Conservation (phyloP, 306 rosid genomes). For the Casuarina glauca region DNA sequence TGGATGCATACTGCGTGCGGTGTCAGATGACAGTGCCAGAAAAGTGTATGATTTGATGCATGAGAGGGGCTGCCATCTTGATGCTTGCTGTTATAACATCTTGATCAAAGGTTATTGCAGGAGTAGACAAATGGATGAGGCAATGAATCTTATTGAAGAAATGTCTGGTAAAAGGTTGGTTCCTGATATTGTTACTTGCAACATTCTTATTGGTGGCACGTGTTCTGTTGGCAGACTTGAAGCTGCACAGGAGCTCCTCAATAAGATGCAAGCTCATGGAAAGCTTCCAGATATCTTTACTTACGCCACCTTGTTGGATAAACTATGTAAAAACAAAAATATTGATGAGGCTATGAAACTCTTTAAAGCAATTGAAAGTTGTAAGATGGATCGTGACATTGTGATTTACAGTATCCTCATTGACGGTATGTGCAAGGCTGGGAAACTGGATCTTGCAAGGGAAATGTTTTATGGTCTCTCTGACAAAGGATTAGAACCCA, state of each 20-base stretch:
- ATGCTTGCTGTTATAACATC: conserved; percentile 5
- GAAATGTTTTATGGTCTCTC: not conserved
- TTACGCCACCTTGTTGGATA: not conserved
- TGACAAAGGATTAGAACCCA: conserved; percentile 27
- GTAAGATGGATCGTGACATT: not conserved
- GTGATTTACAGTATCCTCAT: conserved; percentile 3
- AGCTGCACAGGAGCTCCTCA: conserved; percentile 31
- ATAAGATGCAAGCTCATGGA: conserved; percentile 7
- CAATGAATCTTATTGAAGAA: not conserved
- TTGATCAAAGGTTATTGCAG: conserved; percentile 5
- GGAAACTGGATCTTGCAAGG: conserved; percentile 2
- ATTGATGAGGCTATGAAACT: not conserved
- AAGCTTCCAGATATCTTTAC: not conserved
- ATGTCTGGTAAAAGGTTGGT: not conserved
- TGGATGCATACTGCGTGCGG: not conserved
- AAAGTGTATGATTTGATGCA: conserved; percentile 13
- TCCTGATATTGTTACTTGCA: conserved; percentile 21
- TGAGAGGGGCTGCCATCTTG: not conserved
- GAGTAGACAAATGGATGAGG: not conserved
- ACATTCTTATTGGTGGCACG: conserved; percentile 10
- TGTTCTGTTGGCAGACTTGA: not conserved
- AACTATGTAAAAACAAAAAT: not conserved
- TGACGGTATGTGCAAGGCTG: conserved; percentile 21
- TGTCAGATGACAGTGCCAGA: not conserved
- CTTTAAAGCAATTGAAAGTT: not conserved